These are phyloP conservation scores for Ceratocystis cacaofunesta DNA, from an alignment of 2,329 filamentous ascomycete genomes.

Conservation along the genomic window DNA sequence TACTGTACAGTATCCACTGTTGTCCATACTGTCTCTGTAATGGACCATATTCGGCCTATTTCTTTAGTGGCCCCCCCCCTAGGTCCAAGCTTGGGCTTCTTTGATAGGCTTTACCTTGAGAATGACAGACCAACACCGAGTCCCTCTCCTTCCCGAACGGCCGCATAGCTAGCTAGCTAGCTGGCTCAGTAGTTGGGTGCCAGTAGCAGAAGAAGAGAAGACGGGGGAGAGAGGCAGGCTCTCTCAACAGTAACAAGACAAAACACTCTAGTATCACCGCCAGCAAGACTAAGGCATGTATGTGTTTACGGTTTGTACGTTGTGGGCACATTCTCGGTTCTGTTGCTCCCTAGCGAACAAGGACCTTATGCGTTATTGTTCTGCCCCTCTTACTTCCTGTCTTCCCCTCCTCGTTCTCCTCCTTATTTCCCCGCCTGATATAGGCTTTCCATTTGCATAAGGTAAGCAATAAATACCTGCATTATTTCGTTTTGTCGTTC, in stretches of 20 bases:
- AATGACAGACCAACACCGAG: background rate
- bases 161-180: background rate
- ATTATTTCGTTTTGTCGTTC: background rate
- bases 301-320: too few relatives aligned
- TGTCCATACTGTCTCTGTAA: background rate
- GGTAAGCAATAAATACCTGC: background rate
- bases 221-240: too few relatives aligned
- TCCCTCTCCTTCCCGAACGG: background rate
- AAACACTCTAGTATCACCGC: too few relatives aligned
- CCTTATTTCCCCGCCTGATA: constrained; percentile 4
- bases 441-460: background rate
- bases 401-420: background rate
- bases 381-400: background rate
- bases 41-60: background rate
- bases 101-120: background rate
- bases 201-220: too few relatives aligned
- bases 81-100: background rate
- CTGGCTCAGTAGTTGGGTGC: background rate
- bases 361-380: background rate
- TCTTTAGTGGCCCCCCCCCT: background rate
- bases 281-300: too few relatives aligned
- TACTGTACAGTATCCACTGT: background rate
- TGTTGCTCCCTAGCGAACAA: background rate
- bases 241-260: too few relatives aligned
- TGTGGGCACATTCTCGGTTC: background rate